Base-by-base conservation (phyloP, 2,329 filamentous ascomycete genomes). In the Nemania sp. region DNA sequence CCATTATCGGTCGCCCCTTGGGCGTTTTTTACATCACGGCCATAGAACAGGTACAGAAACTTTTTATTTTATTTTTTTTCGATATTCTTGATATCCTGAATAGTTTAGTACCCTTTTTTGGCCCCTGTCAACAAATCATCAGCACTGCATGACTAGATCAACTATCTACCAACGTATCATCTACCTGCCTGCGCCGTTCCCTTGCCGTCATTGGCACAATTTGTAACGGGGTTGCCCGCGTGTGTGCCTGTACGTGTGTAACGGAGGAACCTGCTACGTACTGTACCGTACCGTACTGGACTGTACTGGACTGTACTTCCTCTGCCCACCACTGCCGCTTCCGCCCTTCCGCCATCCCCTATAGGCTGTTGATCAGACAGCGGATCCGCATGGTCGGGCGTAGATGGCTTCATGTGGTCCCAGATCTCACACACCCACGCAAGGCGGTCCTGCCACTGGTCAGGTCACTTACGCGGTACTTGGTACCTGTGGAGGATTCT, bases 31-130 rank as follows among this genome's bases (percentile, higher is more conserved):
- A 43, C 51, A 56, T 52, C 60, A 51, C 11, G 49, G 24, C 11
- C 11, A 52, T 49, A 29, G 27, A 58, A 43, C 53, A 67, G 64
- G 68, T 65, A 58, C 57, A 57, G 6, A 38, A 53, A 43, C 20
- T 10, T 20, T 51, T 43, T 18, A 24, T 24, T 45, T 45, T 35
- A 6, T 15, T 54, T 49, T 26, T 22, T 47, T 18, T 54, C 5
- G 3, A 10, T 51, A 7, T 41, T 26, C 15, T n/a, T 8, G 15
- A 41, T 15, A 41, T 41, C 38, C 38, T 41, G 38, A 41, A 41
- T 41, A 13, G 38, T 41, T 41, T 41, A 41, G 11, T 41, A 41
- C 38, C 13, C 18, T 41, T 41, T 49, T 49, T 24, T 49, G 10
- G n/a, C 20, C 20, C n/a, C 49, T 27, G 13, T 52, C 10, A 11